Evolutionary conservation across 371 early-diverging fungal genomes (phyloP).

Genomic region (Nematocida major): DNA sequence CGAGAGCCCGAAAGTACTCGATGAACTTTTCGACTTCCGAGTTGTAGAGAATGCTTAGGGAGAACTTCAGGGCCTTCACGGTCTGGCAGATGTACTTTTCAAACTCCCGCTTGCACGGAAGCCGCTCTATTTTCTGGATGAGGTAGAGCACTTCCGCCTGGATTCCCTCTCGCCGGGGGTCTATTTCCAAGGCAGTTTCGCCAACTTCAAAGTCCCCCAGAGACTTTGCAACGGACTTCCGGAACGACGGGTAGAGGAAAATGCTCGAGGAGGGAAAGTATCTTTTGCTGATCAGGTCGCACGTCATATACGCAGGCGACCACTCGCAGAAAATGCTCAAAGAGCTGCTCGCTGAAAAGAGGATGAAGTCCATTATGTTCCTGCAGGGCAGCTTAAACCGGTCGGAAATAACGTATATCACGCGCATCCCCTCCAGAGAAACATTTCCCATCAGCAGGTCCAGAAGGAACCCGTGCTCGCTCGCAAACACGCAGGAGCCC

Average conservation of each 20-base stretch:
- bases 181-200: constrained; percentile 9
- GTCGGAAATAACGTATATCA: background rate
- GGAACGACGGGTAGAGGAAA: constrained; percentile 30
- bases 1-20: background rate
- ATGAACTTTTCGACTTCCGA: background rate
- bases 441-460: constrained; percentile 19
- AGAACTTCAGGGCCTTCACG: background rate
- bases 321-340: background rate
- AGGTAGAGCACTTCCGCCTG: constrained; percentile 12
- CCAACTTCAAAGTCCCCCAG: background rate
- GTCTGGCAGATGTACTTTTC: background rate
- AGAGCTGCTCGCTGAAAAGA: background rate
- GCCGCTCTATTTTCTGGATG: background rate
- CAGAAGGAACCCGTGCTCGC: constrained; percentile 5
- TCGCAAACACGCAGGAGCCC: background rate
- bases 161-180: background rate
- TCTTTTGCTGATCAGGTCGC: background rate
- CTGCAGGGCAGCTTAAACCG: background rate
- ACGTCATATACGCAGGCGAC: background rate
- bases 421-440: background rate
- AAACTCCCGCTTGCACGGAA: background rate
- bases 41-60: constrained; percentile 1
- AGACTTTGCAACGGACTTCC: background rate
- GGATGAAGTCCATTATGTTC: constrained; percentile 5
- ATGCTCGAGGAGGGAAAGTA: background rate